These are phyloP conservation scores for Monosporascus sp. DNA, from an alignment of 2,329 filamentous ascomycete species.

Conservation along the genomic window DNA sequence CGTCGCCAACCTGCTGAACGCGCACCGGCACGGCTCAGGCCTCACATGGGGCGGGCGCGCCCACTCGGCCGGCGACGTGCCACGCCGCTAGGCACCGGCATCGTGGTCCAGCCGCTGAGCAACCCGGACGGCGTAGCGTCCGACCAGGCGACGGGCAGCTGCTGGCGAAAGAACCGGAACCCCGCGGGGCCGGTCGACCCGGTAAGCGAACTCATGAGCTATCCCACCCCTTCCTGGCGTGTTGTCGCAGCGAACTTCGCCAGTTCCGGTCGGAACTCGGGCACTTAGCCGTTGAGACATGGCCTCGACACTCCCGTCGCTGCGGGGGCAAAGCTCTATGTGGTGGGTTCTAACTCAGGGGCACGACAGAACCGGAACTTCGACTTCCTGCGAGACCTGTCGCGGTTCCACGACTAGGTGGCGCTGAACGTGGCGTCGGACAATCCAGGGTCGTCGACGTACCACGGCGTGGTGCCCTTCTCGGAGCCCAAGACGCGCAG, in stretches of 20 bases:
- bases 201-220: too few relatives aligned
- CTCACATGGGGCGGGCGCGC: conserved; percentile 46
- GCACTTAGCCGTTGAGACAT: too few relatives aligned
- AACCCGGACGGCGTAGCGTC: conserved; percentile 50
- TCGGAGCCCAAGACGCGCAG: conserved; percentile 54
- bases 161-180: conserved; percentile 55
- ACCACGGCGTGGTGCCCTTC: conserved; percentile 47
- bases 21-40: conserved; percentile 42
- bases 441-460: conserved; percentile 33
- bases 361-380: conserved; percentile 44
- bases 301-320: too few relatives aligned
- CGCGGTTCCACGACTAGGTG: conserved; percentile 32
- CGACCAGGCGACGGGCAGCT: conserved; percentile 43
- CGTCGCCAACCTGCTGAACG: conserved; percentile 50
- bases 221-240: too few relatives aligned
- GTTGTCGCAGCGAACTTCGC: too few relatives aligned
- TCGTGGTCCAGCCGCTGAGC: conserved; percentile 47
- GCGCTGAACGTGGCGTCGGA: conserved; percentile 35
- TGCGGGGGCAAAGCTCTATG: too few relatives aligned
- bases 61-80: conserved; percentile 35
- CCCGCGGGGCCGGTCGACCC: conserved; percentile 42
- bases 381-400: conserved; percentile 52
- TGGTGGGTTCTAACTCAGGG: too few relatives aligned
- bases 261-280: too few relatives aligned
- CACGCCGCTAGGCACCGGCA: conserved; percentile 44